Evolutionary conservation across 192 early-diverging fungal genomes (phyloP), one percentile per base, ranked within the genome.

Genomic region (Dimargaris verticillata): DNA sequence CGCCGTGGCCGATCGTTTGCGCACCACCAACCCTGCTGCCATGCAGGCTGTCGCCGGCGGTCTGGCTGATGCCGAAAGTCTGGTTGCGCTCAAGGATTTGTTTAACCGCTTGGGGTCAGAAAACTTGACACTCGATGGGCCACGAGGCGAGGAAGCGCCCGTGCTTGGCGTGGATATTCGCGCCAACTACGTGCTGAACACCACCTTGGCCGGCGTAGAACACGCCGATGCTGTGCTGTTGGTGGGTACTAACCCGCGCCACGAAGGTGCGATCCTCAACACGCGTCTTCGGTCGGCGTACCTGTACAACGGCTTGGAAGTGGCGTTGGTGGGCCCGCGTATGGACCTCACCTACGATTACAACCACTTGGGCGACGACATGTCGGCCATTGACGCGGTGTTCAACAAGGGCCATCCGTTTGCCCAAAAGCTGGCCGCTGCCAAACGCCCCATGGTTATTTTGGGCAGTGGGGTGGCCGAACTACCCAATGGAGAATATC

Each of bases 1-100:
- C 46, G 68, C 72, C 45, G 84, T 98, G 25, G 83, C 81, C 44
- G 74, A 79, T 7, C 78, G 82, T 28, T 61, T 93, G 53, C 60
- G 64, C 25, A 75, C 74, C 57, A 77, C 83, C 20, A 67, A 73
- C 33, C 82, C 82, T 6, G 68, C 77, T 5, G 73, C 79, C 46
- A 80, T 91, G 64, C 84, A 78, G 50, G 95, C 91, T 15, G 75
- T 95, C 61, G 93, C 92, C 18, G 95, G 95, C 58, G 85, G 87
- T 57, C 68, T 91, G 68, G 92, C 89, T 54, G 95, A 98, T 69
- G 91, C 91, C 18, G 95, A 98, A 78, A 78, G 83, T 48, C 66
- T 98, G 66, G 89, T 94, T 3, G 90, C 91, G 17, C 79, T 98
- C 53, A 96, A 96, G 82, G 95, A 98, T 69, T 73, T 96, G 49